phyloP scores from a whole-genome alignment of 75 land plant species.

The Isoetes taiwanensis region DNA sequence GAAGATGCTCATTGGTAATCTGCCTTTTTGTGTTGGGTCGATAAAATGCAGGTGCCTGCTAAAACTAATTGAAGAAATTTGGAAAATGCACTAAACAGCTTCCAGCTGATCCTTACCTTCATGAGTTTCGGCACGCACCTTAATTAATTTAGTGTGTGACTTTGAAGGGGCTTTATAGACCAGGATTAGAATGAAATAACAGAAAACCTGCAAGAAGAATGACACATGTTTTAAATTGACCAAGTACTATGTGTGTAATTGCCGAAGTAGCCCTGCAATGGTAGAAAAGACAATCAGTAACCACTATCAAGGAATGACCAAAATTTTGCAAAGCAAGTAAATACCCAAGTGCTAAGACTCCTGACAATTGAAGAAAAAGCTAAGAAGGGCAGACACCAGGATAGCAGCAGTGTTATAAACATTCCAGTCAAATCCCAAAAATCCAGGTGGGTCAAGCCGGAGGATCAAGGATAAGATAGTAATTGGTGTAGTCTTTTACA shows the following conservation, averaged over 20 bases:
- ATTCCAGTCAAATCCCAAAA: constrained; percentile 57
- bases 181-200: constrained; percentile 64
- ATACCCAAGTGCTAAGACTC: constrained; percentile 86
- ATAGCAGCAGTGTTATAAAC: constrained; percentile 36
- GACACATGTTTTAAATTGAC: constrained; percentile 85
- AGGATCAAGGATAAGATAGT: constrained; percentile 75
- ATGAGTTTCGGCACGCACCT: too few relatives aligned
- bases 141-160: too few relatives aligned
- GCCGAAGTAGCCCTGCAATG: constrained; percentile 80
- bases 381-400: constrained; percentile 54
- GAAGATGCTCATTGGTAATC: too few relatives aligned
- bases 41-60: too few relatives aligned
- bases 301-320: neutral
- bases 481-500: constrained; percentile 91
- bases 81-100: too few relatives aligned
- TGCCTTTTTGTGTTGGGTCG: too few relatives aligned
- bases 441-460: constrained; percentile 77
- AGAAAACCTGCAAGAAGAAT: constrained; percentile 68
- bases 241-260: constrained; percentile 69
- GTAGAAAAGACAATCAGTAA: neutral
- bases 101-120: too few relatives aligned
- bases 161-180: constrained; percentile 39
- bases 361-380: constrained; percentile 91
- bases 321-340: neutral
- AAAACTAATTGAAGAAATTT: too few relatives aligned